Conservation (phyloP, 495 filamentous ascomycete genomes). For the Xylaria bambusicola region DNA sequence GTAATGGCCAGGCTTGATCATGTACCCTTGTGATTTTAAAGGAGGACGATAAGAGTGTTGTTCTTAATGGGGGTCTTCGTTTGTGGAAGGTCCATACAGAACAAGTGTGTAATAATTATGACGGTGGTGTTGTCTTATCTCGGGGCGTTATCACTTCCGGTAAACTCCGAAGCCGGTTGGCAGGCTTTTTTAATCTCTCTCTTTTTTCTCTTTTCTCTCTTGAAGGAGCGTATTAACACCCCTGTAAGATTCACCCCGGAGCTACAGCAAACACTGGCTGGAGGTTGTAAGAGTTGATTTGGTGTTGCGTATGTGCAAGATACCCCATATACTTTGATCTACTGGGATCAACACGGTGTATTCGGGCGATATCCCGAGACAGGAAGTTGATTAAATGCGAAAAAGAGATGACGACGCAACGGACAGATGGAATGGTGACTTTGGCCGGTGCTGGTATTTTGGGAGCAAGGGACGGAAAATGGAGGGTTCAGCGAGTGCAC, state of each 20-base stretch:
- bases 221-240: background rate
- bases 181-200: constrained; percentile 6
- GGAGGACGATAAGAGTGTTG: no score
- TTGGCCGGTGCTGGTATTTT: no score
- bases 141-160: background rate
- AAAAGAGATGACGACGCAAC: constrained; percentile 12
- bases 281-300: background rate
- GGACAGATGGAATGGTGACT: no score
- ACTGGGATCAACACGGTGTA: background rate
- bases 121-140: background rate
- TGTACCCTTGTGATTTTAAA: background rate
- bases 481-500: no score
- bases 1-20: background rate
- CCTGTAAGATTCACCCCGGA: background rate
- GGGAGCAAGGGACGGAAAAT: no score
- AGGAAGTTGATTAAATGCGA: constrained; percentile 6
- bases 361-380: background rate
- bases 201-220: background rate
- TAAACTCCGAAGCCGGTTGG: background rate
- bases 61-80: background rate
- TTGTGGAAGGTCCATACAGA: background rate
- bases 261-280: background rate
- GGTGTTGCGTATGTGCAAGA: background rate
- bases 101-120: constrained; percentile 1
- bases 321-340: background rate